These are phyloP conservation scores for Penicillium mononematosum DNA, from an alignment of 495 filamentous ascomycete species.

Conservation along the genomic window DNA sequence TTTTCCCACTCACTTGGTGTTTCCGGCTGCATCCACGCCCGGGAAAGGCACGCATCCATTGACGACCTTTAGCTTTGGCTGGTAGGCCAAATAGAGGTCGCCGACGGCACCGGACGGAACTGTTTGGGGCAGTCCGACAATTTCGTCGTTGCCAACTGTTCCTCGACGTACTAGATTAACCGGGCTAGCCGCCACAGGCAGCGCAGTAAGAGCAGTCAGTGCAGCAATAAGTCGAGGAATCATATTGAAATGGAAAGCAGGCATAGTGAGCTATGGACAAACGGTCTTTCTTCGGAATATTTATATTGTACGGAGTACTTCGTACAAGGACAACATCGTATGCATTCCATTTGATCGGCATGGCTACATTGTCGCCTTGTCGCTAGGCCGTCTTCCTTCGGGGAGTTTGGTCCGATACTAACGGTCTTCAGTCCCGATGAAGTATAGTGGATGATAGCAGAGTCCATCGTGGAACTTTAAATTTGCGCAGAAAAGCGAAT, in stretches of 20 bases:
- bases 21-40: slow-evolving; percentile 48
- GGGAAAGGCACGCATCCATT: slow-evolving; percentile 58
- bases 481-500: no score
- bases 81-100: slow-evolving; percentile 46
- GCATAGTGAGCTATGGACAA: neutral
- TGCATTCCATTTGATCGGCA: slow-evolving; percentile 3
- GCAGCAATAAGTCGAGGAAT: slow-evolving; percentile 1
- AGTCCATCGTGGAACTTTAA: slow-evolving; percentile 5
- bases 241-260: slow-evolving; percentile 3
- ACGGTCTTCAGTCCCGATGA: slow-evolving; percentile 19
- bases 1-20: slow-evolving; percentile 43
- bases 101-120: slow-evolving; percentile 45
- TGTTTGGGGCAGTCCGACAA: slow-evolving; percentile 49
- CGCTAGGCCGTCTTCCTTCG: neutral
- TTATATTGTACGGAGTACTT: neutral
- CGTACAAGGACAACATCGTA: neutral
- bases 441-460: slow-evolving; percentile 13
- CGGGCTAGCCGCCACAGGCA: slow-evolving; percentile 17
- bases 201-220: slow-evolving; percentile 20
- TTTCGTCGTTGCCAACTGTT: slow-evolving; percentile 40
- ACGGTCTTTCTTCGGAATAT: neutral
- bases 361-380: neutral
- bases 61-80: slow-evolving; percentile 50
- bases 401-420: neutral
- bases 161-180: slow-evolving; percentile 27